These are phyloP conservation scores for Trichomonas gallinae DNA, from an alignment of 208 protist species.

Conservation along the genomic window DNA sequence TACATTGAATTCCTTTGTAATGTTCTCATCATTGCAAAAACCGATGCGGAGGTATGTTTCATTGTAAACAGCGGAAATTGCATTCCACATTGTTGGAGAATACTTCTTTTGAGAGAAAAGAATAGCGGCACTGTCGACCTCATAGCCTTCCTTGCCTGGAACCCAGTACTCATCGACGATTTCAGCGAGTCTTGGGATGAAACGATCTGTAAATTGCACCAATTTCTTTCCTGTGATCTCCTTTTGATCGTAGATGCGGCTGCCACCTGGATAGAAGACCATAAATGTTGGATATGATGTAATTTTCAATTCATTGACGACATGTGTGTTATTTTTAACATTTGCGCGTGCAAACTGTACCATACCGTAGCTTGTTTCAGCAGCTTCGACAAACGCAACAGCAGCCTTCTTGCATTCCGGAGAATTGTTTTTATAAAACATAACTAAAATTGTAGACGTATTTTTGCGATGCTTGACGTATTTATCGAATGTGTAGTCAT, in stretches of 20 bases:
- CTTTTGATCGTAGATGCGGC: not conserved
- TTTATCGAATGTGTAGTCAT: not conserved
- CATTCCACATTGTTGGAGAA: not conserved
- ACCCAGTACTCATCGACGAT: not conserved
- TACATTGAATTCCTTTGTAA: not conserved
- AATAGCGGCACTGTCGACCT: not conserved
- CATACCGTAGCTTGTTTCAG: not conserved
- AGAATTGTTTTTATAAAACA: not conserved
- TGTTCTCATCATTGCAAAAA: not conserved
- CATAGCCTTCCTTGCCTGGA: not conserved
- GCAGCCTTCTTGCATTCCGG: not conserved
- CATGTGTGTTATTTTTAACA: not conserved
- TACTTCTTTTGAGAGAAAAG: not conserved
- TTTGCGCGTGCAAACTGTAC: not conserved
- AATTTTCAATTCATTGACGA: not conserved
- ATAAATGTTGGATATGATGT: not conserved
- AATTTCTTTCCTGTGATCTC: not conserved
- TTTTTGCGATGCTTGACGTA: not conserved
- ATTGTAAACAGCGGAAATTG: not conserved
- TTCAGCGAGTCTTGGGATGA: not conserved
- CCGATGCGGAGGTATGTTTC: not conserved
- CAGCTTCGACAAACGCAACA: not conserved
- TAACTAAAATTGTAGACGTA: not conserved
- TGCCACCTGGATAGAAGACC: not conserved
- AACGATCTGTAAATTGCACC: not conserved